Percentiles rank a stretch among this genome's conserved stretches.
Evolutionary conservation across 495 filamentous ascomycete species (phyloP).

Genomic region (Aspergillus egyptiacus): DNA sequence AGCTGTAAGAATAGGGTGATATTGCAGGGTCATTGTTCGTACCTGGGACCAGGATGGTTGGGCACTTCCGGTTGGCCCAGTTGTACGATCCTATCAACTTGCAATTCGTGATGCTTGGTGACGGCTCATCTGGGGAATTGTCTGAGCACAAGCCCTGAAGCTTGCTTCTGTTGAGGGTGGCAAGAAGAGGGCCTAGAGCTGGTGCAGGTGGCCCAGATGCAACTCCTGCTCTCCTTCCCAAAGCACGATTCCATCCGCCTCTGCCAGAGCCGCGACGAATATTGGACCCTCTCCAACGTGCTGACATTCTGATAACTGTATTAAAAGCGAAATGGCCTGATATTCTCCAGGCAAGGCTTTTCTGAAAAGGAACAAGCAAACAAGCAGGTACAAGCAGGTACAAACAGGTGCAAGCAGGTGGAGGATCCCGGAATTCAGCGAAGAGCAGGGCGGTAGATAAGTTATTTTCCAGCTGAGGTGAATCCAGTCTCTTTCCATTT

Average conservation of each 20-base stretch:
- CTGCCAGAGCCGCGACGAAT: background rate
- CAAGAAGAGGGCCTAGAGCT: slow-evolving; percentile 21
- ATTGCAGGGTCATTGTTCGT: background rate
- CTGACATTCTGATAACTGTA: background rate
- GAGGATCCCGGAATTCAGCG: too few species aligned
- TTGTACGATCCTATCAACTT: slow-evolving; percentile 49
- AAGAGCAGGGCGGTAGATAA: background rate
- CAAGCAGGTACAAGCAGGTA: too few species aligned
- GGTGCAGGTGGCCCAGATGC: slow-evolving; percentile 27
- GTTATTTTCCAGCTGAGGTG: background rate
- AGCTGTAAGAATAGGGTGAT: background rate
- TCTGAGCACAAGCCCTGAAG: slow-evolving; percentile 7
- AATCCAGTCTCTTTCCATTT: background rate
- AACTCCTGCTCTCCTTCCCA: slow-evolving; percentile 26
- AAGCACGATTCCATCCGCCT: background rate
- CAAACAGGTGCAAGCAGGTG: too few species aligned
- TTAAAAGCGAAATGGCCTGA: too few species aligned
- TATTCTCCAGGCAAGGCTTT: too few species aligned
- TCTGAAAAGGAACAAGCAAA: too few species aligned
- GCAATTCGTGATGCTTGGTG: slow-evolving; percentile 20
- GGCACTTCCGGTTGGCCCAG: slow-evolving; percentile 34
- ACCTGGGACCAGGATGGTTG: slow-evolving; percentile 52
- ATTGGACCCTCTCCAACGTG: background rate
- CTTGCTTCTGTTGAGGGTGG: slow-evolving; percentile 15
- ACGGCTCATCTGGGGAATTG: too few species aligned